Evolutionary conservation across 225 moss, liverwort and hornwort genomes (phyloP).

Genomic region (Straminergon stramineum): DNA sequence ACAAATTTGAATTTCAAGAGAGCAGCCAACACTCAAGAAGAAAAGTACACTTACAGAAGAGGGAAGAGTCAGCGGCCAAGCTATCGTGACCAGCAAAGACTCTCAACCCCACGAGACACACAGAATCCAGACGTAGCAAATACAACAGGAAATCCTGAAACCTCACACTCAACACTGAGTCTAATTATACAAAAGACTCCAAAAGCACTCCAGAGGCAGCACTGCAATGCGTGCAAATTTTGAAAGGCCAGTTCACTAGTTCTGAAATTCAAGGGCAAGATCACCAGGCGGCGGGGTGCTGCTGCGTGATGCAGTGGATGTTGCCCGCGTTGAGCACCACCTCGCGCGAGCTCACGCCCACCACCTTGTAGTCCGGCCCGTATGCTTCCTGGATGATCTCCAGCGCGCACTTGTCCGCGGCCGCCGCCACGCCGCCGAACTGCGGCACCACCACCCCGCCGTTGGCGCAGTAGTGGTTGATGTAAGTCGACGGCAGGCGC

Average conservation of each 20-base stretch:
- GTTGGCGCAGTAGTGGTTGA: slow-evolving; percentile 52
- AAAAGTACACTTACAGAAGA: not conserved
- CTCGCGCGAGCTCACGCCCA: slow-evolving; percentile 51
- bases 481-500: slow-evolving; percentile 42
- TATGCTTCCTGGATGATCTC: slow-evolving; percentile 49
- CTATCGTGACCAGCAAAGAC: not conserved
- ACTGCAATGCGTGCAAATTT: not conserved
- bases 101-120: not conserved
- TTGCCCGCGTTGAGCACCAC: slow-evolving; percentile 51
- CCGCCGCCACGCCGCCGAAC: slow-evolving; percentile 41
- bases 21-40: not conserved
- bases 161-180: not conserved
- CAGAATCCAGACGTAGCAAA: not conserved
- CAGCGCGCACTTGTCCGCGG: slow-evolving; percentile 33
- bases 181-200: not conserved
- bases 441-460: slow-evolving; percentile 51
- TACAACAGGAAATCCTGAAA: not conserved
- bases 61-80: not conserved
- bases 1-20: not conserved
- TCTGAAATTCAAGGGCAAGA: not conserved
- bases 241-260: not conserved
- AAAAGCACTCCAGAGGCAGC: not conserved
- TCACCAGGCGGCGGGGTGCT: slow-evolving; percentile 46
- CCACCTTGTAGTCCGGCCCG: slow-evolving; percentile 40
- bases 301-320: slow-evolving; percentile 64